Conservation (phyloP, 352 stramenopile species). For the Phytophthora palmivora region DNA sequence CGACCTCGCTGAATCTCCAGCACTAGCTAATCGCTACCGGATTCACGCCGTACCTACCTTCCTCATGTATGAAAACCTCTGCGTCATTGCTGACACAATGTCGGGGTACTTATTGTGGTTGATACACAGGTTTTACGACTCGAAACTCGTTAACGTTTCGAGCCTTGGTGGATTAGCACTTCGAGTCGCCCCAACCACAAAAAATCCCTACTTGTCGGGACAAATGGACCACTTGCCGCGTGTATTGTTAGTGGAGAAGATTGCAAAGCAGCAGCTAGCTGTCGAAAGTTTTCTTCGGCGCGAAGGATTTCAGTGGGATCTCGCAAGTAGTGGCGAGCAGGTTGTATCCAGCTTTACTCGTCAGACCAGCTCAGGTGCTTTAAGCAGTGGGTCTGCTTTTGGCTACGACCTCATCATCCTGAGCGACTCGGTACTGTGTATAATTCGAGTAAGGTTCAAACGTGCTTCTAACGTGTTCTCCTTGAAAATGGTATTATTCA, state of each 20-base stretch:
- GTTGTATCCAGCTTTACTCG: constrained; percentile 57
- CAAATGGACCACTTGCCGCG: constrained; percentile 66
- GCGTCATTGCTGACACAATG: neutral
- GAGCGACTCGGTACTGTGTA: constrained; percentile 48
- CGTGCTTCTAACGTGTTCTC: neutral
- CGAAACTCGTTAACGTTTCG: constrained; percentile 62
- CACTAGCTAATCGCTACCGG: constrained; percentile 65
- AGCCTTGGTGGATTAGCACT: constrained; percentile 61
- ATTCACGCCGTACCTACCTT: constrained; percentile 80
- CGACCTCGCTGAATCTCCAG: constrained; percentile 67
- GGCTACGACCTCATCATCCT: constrained; percentile 66
- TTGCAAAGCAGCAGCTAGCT: constrained; percentile 61
- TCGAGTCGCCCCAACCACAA: constrained; percentile 63
- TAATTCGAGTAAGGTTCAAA: neutral
- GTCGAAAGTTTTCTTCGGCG: constrained; percentile 69
- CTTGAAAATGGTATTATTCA: constrained; percentile 14
- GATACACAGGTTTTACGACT: constrained; percentile 69
- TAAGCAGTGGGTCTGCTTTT: constrained; percentile 5
- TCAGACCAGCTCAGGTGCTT: constrained; percentile 18
- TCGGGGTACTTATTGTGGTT: neutral
- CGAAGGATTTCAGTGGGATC: constrained; percentile 74
- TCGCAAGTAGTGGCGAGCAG: constrained; percentile 67
- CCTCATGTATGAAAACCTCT: constrained; percentile 56
- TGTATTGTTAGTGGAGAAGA: constrained; percentile 65
- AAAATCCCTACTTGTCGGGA: constrained; percentile 63